These are phyloP conservation scores for Leishmania major DNA, from an alignment of 208 protist species.

Conservation along the genomic window DNA sequence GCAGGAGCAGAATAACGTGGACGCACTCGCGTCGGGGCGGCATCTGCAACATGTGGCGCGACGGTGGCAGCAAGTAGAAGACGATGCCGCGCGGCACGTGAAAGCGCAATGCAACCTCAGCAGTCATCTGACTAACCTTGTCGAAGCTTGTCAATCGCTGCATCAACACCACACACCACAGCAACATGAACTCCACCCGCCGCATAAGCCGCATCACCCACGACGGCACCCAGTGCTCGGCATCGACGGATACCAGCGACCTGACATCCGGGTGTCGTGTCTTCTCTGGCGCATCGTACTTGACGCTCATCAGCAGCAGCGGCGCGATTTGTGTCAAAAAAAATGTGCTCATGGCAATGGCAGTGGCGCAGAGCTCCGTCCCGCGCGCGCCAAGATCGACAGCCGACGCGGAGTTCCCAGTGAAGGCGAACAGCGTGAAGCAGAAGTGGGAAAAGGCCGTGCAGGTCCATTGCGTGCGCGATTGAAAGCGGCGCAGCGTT, in stretches of 20 bases:
- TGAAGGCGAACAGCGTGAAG: conserved; percentile 35
- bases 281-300: conserved; percentile 17
- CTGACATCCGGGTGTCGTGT: conserved; percentile 14
- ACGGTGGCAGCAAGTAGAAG: conserved; percentile 19
- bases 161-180: conserved; percentile 47
- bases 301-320: conserved; percentile 25
- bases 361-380: conserved; percentile 22
- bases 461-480: conserved; percentile 31
- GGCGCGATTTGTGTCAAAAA: conserved; percentile 30
- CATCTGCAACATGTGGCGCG: conserved; percentile 7
- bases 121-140: conserved; percentile 19
- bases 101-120: conserved; percentile 22
- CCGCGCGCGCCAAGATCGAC: conserved; percentile 34
- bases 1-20: conserved; percentile 35
- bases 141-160: conserved; percentile 34
- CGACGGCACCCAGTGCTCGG: conserved; percentile 17
- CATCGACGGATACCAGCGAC: conserved; percentile 9
- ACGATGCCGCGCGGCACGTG: conserved; percentile 29
- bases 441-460: conserved; percentile 38
- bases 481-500: conserved; percentile 21
- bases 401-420: conserved; percentile 26
- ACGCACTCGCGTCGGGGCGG: conserved; percentile 36
- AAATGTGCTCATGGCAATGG: conserved; percentile 33
- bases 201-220: conserved; percentile 40
- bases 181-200: conserved; percentile 41